Evolutionary conservation across 768 basidiomycete genomes (phyloP), one percentile per base, ranked within the genome.

Genomic region (Lentinus tigrinus): DNA sequence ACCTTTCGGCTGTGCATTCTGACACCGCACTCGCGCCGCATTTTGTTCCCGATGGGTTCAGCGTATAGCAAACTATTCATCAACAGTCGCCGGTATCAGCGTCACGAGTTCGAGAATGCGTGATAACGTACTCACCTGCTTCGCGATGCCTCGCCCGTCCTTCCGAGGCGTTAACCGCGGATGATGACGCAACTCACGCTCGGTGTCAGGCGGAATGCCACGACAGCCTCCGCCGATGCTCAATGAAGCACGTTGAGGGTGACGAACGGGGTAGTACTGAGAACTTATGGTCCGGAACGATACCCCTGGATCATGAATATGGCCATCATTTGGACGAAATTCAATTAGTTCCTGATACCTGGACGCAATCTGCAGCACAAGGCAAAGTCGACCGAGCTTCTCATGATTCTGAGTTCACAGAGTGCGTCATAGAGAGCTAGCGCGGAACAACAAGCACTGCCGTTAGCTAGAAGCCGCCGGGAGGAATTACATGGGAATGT

Each of bases 61-160:
- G 37, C 26, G 34, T 17, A 36, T 36, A 34, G 26, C 52, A 54
- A 13, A 34, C 31, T n/a, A 37, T 19, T 28, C 46, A 48, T 44
- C 24, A 51, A 38, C 19, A 26, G 28, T 34, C 46, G 57, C 57
- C 46, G 51, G 23, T 48, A 52, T 47, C 52, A 48, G 51, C 57
- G 51, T 52, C 43, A 43, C 43, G 37, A n/a, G 34, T 16, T 40
- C 17, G 39, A 37, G n/a, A 31, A 16, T 26, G 56, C 42, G 23
- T 21, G 42, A 57, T 57, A 51, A 58, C 57, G 57, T 58, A 58
- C 57, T 50, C 52, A 40, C 51, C 51, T 27, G 57, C 57, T 58
- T 58, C 57, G 44, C 27, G 51, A 58, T 47, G 44, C 47, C 10
- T 31, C 24, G 37, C 6, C 17, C 11, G 34, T 23, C 36, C 51